Conservation (phyloP, 495 filamentous ascomycete species). For the Letharia columbiana region DNA sequence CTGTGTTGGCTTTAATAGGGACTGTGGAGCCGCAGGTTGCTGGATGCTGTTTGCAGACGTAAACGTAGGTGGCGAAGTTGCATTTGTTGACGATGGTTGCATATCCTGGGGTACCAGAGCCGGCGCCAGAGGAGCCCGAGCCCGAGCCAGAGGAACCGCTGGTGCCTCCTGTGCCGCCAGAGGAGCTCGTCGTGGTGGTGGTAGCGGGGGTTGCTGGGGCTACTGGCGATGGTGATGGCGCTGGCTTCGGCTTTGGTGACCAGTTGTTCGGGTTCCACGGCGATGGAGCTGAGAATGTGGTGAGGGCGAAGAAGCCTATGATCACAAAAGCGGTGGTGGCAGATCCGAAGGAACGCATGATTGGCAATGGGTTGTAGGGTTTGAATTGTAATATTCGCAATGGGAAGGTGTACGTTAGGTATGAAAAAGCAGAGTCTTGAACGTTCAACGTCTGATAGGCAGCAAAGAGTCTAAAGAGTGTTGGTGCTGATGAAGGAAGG, state of each 20-base stretch:
- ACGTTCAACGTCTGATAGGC: background rate
- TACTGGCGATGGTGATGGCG: background rate
- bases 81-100: background rate
- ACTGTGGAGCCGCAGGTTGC: background rate
- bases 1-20: conserved; percentile 4
- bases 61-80: conserved; percentile 5
- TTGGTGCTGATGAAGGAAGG: background rate
- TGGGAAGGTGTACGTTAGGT: background rate
- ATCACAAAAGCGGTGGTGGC: background rate
- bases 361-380: background rate
- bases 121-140: background rate
- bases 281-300: background rate
- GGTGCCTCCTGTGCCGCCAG: background rate
- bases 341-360: background rate
- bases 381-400: background rate
- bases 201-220: background rate
- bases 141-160: background rate
- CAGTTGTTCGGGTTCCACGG: background rate
- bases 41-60: conserved; percentile 13
- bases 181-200: background rate
- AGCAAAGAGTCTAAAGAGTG: background rate
- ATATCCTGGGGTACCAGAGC: background rate
- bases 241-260: background rate
- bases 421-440: background rate
- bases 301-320: background rate